Percentiles rank a stretch among this genome's conserved stretches.
Conservation (phyloP, 192 early-diverging fungal genomes). For the Glomus cerebriforme region DNA sequence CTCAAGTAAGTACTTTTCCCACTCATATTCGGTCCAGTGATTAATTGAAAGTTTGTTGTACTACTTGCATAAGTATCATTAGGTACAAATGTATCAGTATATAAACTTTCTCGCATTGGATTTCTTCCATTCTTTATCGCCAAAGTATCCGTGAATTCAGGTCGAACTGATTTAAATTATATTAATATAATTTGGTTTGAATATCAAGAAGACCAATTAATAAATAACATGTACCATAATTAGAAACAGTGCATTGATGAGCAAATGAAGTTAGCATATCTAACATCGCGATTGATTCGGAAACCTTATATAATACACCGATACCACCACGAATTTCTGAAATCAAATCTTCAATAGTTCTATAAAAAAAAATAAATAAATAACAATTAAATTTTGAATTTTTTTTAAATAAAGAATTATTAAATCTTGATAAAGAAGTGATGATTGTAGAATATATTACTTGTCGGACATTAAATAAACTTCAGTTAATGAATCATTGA, state of each 20-base stretch:
- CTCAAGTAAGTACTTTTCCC: constrained; percentile 87
- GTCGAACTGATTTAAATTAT: constrained; percentile 58
- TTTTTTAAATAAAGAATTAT: too few species aligned
- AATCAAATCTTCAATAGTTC: constrained; percentile 51
- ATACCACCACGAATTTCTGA: constrained; percentile 60
- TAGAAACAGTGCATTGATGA: constrained; percentile 57
- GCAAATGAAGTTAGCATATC: constrained; percentile 82
- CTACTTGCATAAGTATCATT: constrained; percentile 69
- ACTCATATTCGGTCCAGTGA: constrained; percentile 93
- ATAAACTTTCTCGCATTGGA: constrained; percentile 66
- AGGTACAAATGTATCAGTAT: constrained; percentile 54
- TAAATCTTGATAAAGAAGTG: not conserved
- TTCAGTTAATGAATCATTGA: constrained; percentile 80
- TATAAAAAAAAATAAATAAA: constrained; percentile 27
- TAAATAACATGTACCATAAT: constrained; percentile 45
- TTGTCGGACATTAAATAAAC: constrained; percentile 81
- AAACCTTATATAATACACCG: constrained; percentile 66
- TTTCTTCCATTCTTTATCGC: constrained; percentile 77
- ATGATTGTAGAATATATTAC: constrained; percentile 38
- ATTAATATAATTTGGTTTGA: too few species aligned
- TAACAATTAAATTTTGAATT: too few species aligned
- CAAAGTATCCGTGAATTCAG: constrained; percentile 78
- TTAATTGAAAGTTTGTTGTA: constrained; percentile 66
- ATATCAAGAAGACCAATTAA: not conserved
- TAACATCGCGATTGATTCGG: constrained; percentile 75